Evolutionary conservation across 805 yeast genomes (phyloP).

Genomic region (Schwanniomyces yamadae): DNA sequence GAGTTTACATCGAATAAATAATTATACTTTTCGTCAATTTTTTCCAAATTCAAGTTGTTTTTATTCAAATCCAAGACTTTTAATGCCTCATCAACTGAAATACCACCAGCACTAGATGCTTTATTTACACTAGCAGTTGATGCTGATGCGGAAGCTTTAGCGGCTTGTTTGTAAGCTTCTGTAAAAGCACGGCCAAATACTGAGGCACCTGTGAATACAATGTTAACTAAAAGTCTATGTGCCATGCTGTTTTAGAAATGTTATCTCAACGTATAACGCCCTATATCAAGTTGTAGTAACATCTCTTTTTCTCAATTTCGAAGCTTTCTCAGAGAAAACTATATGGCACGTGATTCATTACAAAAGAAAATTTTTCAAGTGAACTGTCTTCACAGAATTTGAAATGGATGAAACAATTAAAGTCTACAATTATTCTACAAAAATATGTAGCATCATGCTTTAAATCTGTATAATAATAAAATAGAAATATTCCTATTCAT

Average conservation of each 20-base stretch:
- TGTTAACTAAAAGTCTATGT: conserved; percentile 86
- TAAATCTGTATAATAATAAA: conserved; percentile 39
- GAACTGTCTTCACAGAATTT: neutral
- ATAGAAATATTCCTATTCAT: conserved; percentile 15
- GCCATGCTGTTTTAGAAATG: conserved; percentile 69
- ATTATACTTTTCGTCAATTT: conserved; percentile 67
- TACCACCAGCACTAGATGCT: conserved; percentile 67
- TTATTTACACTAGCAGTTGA: conserved; percentile 45
- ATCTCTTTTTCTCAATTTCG: too few species aligned
- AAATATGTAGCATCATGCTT: conserved; percentile 56
- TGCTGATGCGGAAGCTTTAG: conserved; percentile 83
- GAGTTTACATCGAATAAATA: conserved; percentile 86
- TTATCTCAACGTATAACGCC: neutral
- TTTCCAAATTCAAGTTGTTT: conserved; percentile 52
- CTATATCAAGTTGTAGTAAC: neutral
- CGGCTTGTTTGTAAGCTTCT: conserved; percentile 97
- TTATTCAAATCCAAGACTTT: conserved; percentile 82
- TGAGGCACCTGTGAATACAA: conserved; percentile 89
- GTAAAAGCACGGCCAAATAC: conserved; percentile 95
- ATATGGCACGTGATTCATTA: conserved; percentile 3
- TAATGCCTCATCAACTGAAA: conserved; percentile 84
- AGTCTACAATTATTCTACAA: conserved; percentile 3
- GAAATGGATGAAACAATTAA: too few species aligned
- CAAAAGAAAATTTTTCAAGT: conserved; percentile 1
- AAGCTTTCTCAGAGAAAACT: too few species aligned